Base-by-base conservation (phyloP, 2,329 filamentous ascomycete species). In the Curvularia sp. region DNA sequence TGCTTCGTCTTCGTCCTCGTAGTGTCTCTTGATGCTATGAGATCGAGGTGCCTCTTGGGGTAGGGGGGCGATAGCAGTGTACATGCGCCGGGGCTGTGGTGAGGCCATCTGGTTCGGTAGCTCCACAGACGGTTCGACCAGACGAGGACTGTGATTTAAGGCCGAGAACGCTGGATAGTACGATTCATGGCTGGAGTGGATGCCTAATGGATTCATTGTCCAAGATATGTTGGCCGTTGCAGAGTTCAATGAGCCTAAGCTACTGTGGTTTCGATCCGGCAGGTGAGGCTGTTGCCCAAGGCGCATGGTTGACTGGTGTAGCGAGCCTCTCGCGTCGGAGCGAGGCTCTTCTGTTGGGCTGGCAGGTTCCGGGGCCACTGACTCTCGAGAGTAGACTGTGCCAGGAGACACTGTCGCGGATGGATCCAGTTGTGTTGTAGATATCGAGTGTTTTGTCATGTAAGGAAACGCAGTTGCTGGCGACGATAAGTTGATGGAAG, bases 11-110 rank as follows among this genome's bases (percentile, higher is more conserved):
- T 78, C 77, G 0, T 80, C 78, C 7, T 79, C 77, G 25, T 74
- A 71, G 34, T 61, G 60, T 30, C 80, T 76, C 60, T 81, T 81
- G 28, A 54, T 54, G 39, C 59, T 63, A 48, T 70, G 70, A 6
- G 71, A 68, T n/a, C 71, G 67, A 27, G 70, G 67, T 5, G 65
- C 47, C 59, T 68, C 72, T 12, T 72, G 61, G 21, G 80, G 80
- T 42, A 79, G 77, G 27, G 80, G 80, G 6, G 79, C 79, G 42
- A 82, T 80, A 25, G 73, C 76, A 25, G 79, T 72, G 60, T 80
- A 81, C 43, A 76, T 68, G 47, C 78, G 73, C 55, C 78, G 74
- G 10, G 79, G 75, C 55, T 79, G 77, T 6, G 79, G 77, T 49
- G 69, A 65, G 38, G 60, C 57, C 32, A 76, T 63, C 41, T 76